These are phyloP conservation scores for Phytopythium cucurbitacearum DNA, from an alignment of 352 stramenopile species.

Conservation along the genomic window DNA sequence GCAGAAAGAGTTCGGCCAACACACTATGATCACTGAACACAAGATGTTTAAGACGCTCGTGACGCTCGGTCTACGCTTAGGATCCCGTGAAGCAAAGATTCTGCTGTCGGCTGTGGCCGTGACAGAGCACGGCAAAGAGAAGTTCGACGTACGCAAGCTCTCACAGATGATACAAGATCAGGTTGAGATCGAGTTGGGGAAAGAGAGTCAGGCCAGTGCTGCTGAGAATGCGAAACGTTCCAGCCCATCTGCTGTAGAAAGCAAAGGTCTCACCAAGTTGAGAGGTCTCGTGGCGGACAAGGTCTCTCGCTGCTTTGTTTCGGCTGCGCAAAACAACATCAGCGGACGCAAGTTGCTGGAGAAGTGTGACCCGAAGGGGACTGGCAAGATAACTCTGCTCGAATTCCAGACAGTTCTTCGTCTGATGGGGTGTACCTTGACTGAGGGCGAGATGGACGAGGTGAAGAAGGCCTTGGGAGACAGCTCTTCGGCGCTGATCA, in stretches of 20 bases:
- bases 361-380: slow-evolving; percentile 56
- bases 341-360: slow-evolving; percentile 68
- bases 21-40: slow-evolving; percentile 38
- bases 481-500: slow-evolving; percentile 30
- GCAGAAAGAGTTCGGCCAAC: slow-evolving; percentile 14
- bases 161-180: slow-evolving; percentile 24
- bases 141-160: slow-evolving; percentile 22
- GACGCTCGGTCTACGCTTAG: slow-evolving; percentile 34
- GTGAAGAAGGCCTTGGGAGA: slow-evolving; percentile 48
- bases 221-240: background rate
- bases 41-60: slow-evolving; percentile 62
- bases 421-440: slow-evolving; percentile 63
- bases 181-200: slow-evolving; percentile 13
- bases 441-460: slow-evolving; percentile 40
- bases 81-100: slow-evolving; percentile 41
- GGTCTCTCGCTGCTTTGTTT: slow-evolving; percentile 61
- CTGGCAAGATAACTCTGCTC: slow-evolving; percentile 47
- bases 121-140: slow-evolving; percentile 17
- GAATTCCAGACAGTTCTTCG: slow-evolving; percentile 79
- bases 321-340: slow-evolving; percentile 68
- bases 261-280: background rate
- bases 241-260: background rate
- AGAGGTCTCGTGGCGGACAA: slow-evolving; percentile 38
- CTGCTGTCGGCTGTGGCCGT: slow-evolving; percentile 34
- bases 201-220: background rate